Conservation (phyloP, 208 protist genomes). For the Lotmaria passim region DNA sequence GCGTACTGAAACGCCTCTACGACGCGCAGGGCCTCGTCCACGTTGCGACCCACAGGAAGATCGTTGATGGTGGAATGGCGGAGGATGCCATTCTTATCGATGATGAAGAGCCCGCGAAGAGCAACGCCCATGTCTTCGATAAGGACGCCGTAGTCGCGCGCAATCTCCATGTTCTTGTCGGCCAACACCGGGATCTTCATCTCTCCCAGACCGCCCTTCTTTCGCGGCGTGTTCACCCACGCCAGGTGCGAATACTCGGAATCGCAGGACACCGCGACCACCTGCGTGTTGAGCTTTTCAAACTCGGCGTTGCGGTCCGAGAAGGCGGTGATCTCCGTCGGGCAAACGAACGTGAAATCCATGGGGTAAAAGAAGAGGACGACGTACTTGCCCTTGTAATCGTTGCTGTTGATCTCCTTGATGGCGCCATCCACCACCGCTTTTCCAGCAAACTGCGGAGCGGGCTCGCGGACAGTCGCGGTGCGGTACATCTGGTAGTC, state of each 20-base stretch:
- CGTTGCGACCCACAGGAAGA: conserved; percentile 94
- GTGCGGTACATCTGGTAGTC: conserved; percentile 86
- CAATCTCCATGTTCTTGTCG: conserved; percentile 95
- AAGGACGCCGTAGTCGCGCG: conserved; percentile 95
- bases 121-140: conserved; percentile 87
- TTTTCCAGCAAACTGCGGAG: conserved; percentile 91
- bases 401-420: conserved; percentile 88
- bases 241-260: conserved; percentile 95
- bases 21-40: conserved; percentile 97
- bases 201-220: conserved; percentile 96
- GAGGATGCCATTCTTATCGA: conserved; percentile 93
- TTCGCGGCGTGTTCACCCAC: conserved; percentile 95
- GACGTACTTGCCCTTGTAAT: conserved; percentile 95
- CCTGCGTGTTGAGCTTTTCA: conserved; percentile 87
- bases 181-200: conserved; percentile 97
- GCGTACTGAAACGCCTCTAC: conserved; percentile 96
- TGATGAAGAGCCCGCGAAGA: conserved; percentile 96
- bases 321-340: conserved; percentile 97
- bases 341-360: conserved; percentile 98
- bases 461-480: conserved; percentile 85
- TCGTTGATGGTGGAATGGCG: conserved; percentile 96
- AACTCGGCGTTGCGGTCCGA: conserved; percentile 92
- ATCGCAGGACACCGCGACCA: conserved; percentile 94
- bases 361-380: conserved; percentile 97
- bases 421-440: conserved; percentile 96